Base-by-base conservation (phyloP, 108 stramenopile genomes). In the Hondaea fermentalgiana region DNA sequence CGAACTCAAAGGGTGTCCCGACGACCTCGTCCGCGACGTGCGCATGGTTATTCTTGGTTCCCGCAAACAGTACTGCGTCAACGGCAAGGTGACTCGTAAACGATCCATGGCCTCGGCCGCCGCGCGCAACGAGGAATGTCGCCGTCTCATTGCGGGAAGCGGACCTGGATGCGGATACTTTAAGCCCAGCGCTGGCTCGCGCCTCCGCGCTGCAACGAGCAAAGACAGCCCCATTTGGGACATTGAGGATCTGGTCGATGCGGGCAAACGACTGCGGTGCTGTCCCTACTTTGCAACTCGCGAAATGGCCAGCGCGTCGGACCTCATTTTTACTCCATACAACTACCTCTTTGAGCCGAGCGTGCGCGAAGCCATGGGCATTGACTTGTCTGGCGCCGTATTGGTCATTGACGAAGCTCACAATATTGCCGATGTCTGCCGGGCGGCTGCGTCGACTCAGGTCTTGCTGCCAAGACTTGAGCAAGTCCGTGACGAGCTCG, bases 331-430 rank as follows among this genome's bases (percentile, higher is more conserved):
- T 53, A 92, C 97, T 60, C 99, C 99, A 0, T 99, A 99, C 95
- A 99, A 99, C 92, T 99, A 99, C 89, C 91, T 99, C 5, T 96
- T 99, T 90, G 98, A 99, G 88, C 93, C 96, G 21, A 93, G 93
- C 87, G 91, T 96, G 5, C 93, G 98, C 4, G 90, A 88, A 43
- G 76, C 76, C 19, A 96, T 95, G 29, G 88, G 96, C 53, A 89
- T 93, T 28, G 96, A 97, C 72, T 97, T 97, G 96, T 87, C 92
- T 45, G 95, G 96, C 91, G 87, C 98, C 0, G 93, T 99, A 21
- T 90, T 99, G 0, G 97, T 99, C 57, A 96, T 99, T 88, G 99
- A 99, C 91, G 99, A 99, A 91, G 98, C 98, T 0, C 99, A 99
- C 93, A 99, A 99, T 88, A 90, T 99, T 23, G 99, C 98, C 89